Conservation (phyloP, 2,329 filamentous ascomycete genomes). For the Sporothrix brasiliensis region DNA sequence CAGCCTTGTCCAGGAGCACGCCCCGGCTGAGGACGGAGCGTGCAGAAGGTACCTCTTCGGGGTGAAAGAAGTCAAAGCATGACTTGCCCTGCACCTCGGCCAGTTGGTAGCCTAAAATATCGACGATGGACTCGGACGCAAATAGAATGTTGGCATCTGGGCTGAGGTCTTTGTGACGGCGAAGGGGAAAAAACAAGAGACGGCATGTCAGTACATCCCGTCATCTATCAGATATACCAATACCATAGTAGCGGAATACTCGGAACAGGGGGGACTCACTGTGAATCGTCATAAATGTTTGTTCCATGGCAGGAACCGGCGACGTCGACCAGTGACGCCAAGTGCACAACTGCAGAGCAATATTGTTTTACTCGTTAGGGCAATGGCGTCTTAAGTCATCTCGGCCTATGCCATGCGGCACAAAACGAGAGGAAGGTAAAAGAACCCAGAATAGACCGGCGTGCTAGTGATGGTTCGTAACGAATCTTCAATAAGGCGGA, state of each 20-base stretch:
- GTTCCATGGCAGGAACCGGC: constrained; percentile 61
- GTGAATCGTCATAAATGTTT: constrained; percentile 89
- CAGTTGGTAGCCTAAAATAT: constrained; percentile 79
- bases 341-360: background rate
- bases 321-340: constrained; percentile 17
- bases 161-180: constrained; percentile 62
- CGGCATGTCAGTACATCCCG: background rate
- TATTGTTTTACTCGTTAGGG: background rate
- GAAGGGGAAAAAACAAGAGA: background rate
- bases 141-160: constrained; percentile 78
- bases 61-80: constrained; percentile 85
- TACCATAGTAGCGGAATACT: background rate
- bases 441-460: background rate
- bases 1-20: constrained; percentile 78
- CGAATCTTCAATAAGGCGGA: background rate
- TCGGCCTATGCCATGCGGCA: background rate
- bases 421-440: background rate
- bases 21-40: constrained; percentile 72
- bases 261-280: constrained; percentile 58
- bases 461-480: background rate
- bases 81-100: constrained; percentile 75
- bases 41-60: constrained; percentile 76
- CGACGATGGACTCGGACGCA: constrained; percentile 78
- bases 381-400: background rate
- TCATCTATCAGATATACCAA: background rate